These are phyloP conservation scores for Auricularia auricula-judae DNA, from an alignment of 768 basidiomycete species.

Conservation along the genomic window DNA sequence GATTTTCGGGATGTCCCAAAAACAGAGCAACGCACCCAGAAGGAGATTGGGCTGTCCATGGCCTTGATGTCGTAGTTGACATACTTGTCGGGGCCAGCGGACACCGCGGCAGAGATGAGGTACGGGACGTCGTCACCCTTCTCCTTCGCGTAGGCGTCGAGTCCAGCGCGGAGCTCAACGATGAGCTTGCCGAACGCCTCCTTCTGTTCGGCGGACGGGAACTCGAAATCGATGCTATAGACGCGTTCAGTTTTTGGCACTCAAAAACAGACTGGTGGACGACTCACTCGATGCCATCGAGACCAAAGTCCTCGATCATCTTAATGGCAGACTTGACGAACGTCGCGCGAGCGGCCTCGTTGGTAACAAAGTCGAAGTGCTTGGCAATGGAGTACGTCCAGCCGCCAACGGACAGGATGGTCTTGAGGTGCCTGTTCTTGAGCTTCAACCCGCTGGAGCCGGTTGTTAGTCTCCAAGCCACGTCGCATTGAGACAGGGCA, in stretches of 20 bases:
- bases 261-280: not conserved
- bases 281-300: conserved; percentile 58
- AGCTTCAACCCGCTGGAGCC: conserved; percentile 14
- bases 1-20: conserved; percentile 16
- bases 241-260: not conserved
- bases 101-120: conserved; percentile 38
- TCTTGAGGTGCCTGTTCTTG: conserved; percentile 26
- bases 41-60: not conserved
- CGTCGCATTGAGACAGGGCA: not conserved
- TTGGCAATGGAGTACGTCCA: conserved; percentile 57
- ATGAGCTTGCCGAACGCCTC: conserved; percentile 60
- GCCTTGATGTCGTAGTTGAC: conserved; percentile 11
- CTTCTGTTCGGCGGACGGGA: conserved; percentile 50
- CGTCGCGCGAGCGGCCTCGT: conserved; percentile 34
- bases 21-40: not conserved
- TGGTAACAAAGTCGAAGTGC: conserved; percentile 56
- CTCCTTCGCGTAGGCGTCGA: conserved; percentile 41
- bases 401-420: conserved; percentile 44
- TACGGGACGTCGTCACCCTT: conserved; percentile 58
- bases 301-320: conserved; percentile 62
- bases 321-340: conserved; percentile 55
- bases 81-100: conserved; percentile 52
- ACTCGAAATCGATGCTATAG: conserved; percentile 66
- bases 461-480: not conserved
- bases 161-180: conserved; percentile 49